Base-by-base conservation (phyloP, 257 asterid genomes). In the Salvia splendens region DNA sequence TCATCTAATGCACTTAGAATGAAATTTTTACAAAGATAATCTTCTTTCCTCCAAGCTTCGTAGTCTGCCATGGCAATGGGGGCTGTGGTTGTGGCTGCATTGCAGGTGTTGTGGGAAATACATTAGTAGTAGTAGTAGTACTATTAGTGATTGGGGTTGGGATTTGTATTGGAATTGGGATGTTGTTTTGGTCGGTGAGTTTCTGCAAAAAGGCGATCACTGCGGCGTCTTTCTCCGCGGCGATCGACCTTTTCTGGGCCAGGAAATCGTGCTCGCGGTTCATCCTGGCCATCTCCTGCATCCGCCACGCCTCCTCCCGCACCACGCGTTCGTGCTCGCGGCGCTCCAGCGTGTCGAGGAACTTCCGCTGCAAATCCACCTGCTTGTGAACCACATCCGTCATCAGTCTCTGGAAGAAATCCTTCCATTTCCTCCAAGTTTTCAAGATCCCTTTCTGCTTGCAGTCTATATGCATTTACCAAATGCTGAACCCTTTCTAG, bases 281-380 rank as follows among this genome's bases (percentile, higher is more conserved):
- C 70, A 89, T 28, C 52, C 96, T 82, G 3, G 84, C 81, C 78
- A 71, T 81, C 61, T 93, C 98, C 56, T 85, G 89, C 3, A 69
- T 75, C 30, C 89, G 76, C 98, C 98, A 82, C 2, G 89, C 86
- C 20, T 89, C 98, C 51, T 93, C 98, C 38, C 92, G 74, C 4
- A 78, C 81, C 77, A 76, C 65, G 16, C 95, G 61, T 17, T 92
- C 98, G 1, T 87, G 83, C 69, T 92, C 96, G 1, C 95, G 80
- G 42, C 71, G 79, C 77, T 92, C 96, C 9, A 92, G 43, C 1
- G 83, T 69, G 0, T 92, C 96, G 35, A 92, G 11, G 14, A 92
- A 89, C 77, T 60, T 87, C 76, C 69, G 79, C 61, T 89, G 96
- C 73, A 87, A 16, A 20, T 83, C 96, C 62, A 87, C 96, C 46